Base-by-base conservation (phyloP, 2,329 filamentous ascomycete genomes). In the Aspergillus bombycis region DNA sequence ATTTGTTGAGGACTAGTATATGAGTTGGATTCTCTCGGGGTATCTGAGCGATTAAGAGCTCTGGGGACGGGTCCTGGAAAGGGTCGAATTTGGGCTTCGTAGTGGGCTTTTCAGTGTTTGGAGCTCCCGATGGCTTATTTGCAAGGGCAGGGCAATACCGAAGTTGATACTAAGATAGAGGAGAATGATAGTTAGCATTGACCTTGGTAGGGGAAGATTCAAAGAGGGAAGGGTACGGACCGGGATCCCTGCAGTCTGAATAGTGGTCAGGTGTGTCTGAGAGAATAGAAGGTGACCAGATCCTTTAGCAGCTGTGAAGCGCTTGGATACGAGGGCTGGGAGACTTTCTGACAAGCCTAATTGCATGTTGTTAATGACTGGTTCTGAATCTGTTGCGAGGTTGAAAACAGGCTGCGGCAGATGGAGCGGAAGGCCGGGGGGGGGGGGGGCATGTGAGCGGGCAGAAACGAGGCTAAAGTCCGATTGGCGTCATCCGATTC, bases 91-190 rank as follows among this genome's bases (percentile, higher is more conserved):
- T 80, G 2, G 71, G 71, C 21, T 55, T 58, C 48, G 68, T 64
- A 3, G 62, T 60, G 26, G n/a, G 58, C 26, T 70, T 30, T 8
- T 72, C 64, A 21, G 67, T 58, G 45, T 73, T 72, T n/a, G 69
- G 63, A 14, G 67, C 60, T 8, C 68, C 69, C 6, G 71, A 63
- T 14, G 80, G 78, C 64, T 83, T 83, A 65, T 80, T 79, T 30
- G 78, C 76, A n/a, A 83, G 76, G 0, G 81, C 79, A 4, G 81
- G 81, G 62, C 81, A 83, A 64, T 82, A 83, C 63, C 81, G 78
- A 11, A 83, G 73, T 77, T 83, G 81, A 61, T 80, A 82, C 81
- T 83, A 36, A 38, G 23, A 32, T 34, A 36, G 4, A 30, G 30
- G 23, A 23, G 16, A 12, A 7, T 28, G 23, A n/a, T 16, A 23